Evolutionary conservation across 371 early-diverging fungal genomes (phyloP), one percentile per base, ranked within the genome.

Genomic region (Chytridium lagenaria): DNA sequence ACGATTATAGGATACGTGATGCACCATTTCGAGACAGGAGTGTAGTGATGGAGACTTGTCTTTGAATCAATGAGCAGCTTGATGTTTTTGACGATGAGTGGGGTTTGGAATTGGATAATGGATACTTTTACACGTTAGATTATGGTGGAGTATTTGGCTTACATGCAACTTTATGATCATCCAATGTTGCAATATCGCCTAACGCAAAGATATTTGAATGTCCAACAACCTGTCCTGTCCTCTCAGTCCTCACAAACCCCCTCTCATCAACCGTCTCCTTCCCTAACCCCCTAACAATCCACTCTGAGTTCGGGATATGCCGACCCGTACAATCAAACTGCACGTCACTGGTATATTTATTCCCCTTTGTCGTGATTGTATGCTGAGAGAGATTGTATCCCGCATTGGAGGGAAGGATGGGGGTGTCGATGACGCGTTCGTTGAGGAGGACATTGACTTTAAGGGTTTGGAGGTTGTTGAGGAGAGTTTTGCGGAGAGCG

Each of bases 381-480:
- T 31, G 49, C 39, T 55, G 44, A 2, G 31, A 22, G 26, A 67
- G 37, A 12, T 7, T 37, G 74, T 37, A 78, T n/a, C 61, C 49
- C n/a, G 3, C 57, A 2, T 30, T 83, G 26, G 76, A 73, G 23
- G 81, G 82, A 36, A 83, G 74, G 7, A 81, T 73, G n/a, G n/a
- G n/a, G 37, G 10, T 16, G 15, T 44, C 71, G n/a, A 26, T 39
- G 31, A 91, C 86, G 2, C 85, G 85, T 66, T 91, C 90, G 75
- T 89, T 86, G 38, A 88, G 80, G 19, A 90, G 74, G 0, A 92
- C 85, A 51, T 86, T 79, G 51, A 92, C 88, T n/a, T n/a, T n/a
- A 15, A 92, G 81, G 70, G 86, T 87, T 16, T 82, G 72, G 39
- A 76, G 33, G 39, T 26, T 34, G 33, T 38, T 34, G 15, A 61